These are phyloP conservation scores for Salix koriyanagi DNA, from an alignment of 345 rosid genomes.

Conservation along the genomic window DNA sequence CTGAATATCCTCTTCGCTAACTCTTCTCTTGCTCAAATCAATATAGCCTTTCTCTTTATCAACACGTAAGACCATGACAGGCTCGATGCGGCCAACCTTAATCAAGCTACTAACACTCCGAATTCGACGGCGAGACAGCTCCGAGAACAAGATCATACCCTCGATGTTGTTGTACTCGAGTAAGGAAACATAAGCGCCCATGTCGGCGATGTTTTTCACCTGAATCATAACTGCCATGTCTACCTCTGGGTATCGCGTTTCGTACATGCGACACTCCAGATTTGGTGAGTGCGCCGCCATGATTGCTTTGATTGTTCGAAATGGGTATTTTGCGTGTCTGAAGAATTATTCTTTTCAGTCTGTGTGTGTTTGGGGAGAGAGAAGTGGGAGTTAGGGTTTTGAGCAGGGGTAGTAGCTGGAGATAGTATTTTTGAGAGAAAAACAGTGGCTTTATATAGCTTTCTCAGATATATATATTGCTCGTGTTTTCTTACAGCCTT, in stretches of 20 bases:
- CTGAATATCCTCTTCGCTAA: conserved; percentile 89
- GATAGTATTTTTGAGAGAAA: not conserved
- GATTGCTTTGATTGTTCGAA: not conserved
- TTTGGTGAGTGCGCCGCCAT: conserved; percentile 63
- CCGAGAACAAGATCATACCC: conserved; percentile 96
- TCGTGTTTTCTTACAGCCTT: not conserved
- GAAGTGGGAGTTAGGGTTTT: not conserved
- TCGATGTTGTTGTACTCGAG: conserved; percentile 97
- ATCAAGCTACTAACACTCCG: conserved; percentile 91
- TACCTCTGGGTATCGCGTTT: conserved; percentile 83
- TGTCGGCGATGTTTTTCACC: conserved; percentile 92
- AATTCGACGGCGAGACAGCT: conserved; percentile 98
- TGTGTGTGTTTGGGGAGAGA: not conserved
- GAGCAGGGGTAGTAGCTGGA: not conserved
- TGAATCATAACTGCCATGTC: conserved; percentile 99
- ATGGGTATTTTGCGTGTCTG: not conserved
- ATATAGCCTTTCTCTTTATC: conserved; percentile 96
- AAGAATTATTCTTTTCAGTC: not conserved
- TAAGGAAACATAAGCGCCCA: conserved; percentile 94
- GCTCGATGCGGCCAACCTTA: conserved; percentile 94
- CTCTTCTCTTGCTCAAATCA: conserved; percentile 92
- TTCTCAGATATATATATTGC: not conserved
- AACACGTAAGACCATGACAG: conserved; percentile 96
- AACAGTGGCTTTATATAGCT: not conserved
- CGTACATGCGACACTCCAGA: conserved; percentile 97